Conservation (phyloP, 1,284 basidiomycete species). For the Trichosporon sp. region DNA sequence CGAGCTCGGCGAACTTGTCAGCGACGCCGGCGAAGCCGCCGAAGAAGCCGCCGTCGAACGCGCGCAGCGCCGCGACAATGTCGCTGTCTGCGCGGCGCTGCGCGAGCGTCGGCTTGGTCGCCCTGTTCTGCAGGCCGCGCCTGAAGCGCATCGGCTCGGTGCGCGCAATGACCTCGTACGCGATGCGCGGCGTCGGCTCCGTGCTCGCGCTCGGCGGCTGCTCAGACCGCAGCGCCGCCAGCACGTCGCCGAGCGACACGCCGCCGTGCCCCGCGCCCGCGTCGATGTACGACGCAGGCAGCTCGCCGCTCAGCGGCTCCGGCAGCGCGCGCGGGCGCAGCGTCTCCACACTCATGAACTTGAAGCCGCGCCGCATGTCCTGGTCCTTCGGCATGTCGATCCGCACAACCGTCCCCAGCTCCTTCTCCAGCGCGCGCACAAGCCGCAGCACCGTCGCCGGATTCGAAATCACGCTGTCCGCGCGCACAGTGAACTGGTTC, state of each 20-base stretch:
- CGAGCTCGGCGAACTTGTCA: slow-evolving; percentile 18
- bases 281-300: slow-evolving; percentile 22
- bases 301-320: slow-evolving; percentile 27
- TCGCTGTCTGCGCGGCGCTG: slow-evolving; percentile 24
- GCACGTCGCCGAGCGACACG: slow-evolving; percentile 3
- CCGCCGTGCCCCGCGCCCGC: neutral
- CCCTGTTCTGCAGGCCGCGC: neutral
- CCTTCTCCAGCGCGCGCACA: slow-evolving; percentile 30
- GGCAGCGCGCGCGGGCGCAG: slow-evolving; percentile 29
- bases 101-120: neutral
- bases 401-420: slow-evolving; percentile 26
- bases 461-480: slow-evolving; percentile 20
- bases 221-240: neutral
- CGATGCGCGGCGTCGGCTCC: slow-evolving; percentile 7
- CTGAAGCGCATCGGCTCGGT: neutral
- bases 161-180: slow-evolving; percentile 21
- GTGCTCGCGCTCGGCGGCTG: neutral
- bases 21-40: slow-evolving; percentile 36
- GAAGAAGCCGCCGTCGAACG: slow-evolving; percentile 30
- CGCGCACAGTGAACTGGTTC: slow-evolving; percentile 23
- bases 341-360: slow-evolving; percentile 23
- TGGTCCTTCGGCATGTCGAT: slow-evolving; percentile 26
- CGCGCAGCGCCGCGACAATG: slow-evolving; percentile 25
- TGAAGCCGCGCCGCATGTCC: slow-evolving; percentile 19
- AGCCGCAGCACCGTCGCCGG: slow-evolving; percentile 30